phyloP scores from a whole-genome alignment of 345 rosid species.

The Orychophragmus violaceus region DNA sequence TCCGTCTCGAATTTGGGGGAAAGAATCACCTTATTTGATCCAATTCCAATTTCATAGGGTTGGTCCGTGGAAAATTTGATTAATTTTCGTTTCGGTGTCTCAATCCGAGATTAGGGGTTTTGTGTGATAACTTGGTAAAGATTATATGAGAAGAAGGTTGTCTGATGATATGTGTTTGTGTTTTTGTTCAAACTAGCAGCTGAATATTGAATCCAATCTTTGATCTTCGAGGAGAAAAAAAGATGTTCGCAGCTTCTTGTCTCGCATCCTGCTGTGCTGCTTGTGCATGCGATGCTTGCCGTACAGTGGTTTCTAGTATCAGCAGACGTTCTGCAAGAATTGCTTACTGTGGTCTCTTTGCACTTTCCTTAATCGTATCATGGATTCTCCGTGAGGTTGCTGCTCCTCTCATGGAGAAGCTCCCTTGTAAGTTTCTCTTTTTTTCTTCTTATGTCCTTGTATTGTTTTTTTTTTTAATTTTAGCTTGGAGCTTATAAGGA shows the following conservation, averaged over 20 bases:
- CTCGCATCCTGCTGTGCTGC: slow-evolving; percentile 98
- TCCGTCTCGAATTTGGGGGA: not conserved
- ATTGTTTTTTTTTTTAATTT: not conserved
- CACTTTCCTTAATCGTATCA: slow-evolving; percentile 79
- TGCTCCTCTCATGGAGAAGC: slow-evolving; percentile 96
- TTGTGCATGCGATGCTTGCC: slow-evolving; percentile 95
- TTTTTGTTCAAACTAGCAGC: slow-evolving; percentile 8
- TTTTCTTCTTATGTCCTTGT: not conserved
- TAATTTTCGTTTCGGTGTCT: not conserved
- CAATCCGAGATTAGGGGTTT: not conserved
- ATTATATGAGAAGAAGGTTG: not conserved
- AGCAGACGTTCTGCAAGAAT: slow-evolving; percentile 96
- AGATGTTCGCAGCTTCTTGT: slow-evolving; percentile 99
- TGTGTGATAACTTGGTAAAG: not conserved
- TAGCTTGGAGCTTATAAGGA: not conserved
- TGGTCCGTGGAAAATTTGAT: not conserved
- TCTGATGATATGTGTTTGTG: not conserved
- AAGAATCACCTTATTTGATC: not conserved
- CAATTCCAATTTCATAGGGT: not conserved
- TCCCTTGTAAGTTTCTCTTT: slow-evolving; percentile 73
- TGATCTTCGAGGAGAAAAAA: slow-evolving; percentile 22
- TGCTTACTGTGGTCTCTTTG: slow-evolving; percentile 96
- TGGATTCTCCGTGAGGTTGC: slow-evolving; percentile 99
- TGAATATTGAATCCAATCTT: slow-evolving; percentile 17
- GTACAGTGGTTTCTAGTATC: slow-evolving; percentile 80